phyloP scores from a whole-genome alignment of 2,329 filamentous ascomycete species.

The Orbilia ellipsospora region DNA sequence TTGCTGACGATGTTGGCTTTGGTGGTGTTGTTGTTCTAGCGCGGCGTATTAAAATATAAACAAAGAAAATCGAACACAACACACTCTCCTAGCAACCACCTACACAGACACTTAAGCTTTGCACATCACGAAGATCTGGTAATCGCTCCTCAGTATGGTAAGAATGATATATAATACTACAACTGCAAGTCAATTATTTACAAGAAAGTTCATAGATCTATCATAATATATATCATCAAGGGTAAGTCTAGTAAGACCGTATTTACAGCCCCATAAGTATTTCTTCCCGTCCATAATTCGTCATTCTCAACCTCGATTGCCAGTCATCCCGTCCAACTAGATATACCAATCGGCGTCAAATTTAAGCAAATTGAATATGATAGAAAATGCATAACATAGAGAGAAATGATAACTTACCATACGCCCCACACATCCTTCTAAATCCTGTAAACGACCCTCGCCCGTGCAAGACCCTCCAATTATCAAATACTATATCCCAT shows the following conservation, averaged over 20 bases:
- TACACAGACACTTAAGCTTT: background rate
- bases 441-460: slow-evolving; percentile 83
- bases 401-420: slow-evolving; percentile 72
- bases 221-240: background rate
- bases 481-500: slow-evolving; percentile 80
- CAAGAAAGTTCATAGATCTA: no score
- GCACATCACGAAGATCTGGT: no score
- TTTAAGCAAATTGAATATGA: background rate
- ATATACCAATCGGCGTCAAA: slow-evolving; percentile 38
- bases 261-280: slow-evolving; percentile 58
- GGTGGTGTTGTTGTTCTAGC: slow-evolving; percentile 24
- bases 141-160: no score
- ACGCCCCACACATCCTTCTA: slow-evolving; percentile 88
- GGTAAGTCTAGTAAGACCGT: background rate
- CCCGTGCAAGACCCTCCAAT: slow-evolving; percentile 93
- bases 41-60: slow-evolving; percentile 36
- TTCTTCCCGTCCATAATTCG: slow-evolving; percentile 68
- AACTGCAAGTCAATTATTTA: no score
- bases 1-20: background rate
- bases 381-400: background rate
- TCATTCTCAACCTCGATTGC: slow-evolving; percentile 78
- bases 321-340: slow-evolving; percentile 84
- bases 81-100: slow-evolving; percentile 50
- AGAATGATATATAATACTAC: no score
- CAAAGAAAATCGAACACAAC: slow-evolving; percentile 17